Base-by-base conservation (phyloP, 768 basidiomycete species). In the Lentinula detonsa region DNA sequence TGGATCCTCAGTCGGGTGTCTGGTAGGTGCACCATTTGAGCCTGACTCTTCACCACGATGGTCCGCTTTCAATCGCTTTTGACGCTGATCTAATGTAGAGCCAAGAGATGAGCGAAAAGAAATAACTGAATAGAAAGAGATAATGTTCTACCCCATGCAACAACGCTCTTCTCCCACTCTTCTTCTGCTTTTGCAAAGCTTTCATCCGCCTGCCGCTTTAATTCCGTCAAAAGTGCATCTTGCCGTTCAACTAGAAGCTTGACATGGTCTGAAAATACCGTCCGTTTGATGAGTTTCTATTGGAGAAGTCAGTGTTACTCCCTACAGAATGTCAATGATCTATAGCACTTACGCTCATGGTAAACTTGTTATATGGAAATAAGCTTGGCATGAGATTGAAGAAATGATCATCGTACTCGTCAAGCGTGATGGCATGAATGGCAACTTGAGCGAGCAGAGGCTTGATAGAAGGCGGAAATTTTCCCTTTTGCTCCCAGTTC, bases 361-460 rank as follows among this genome's bases (percentile, higher is more conserved):
- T 96, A 71, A 91, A 99, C 65, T 88, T 87, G 75, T 99, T 99
- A 70, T 98, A 98, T 0, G 94, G 93, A 67, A 98, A 94, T 42
- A 96, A 71, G 23, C 74, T 79, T 0, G 95, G 93, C 85, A 98
- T 90, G 18, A 89, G 78, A 66, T 85, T 87, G 75, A 96, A 98
- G 72, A 96, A 96, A 66, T 90, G 84, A 16, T 96, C 95, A 63
- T 93, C 90, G 73, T 96, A 97, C 69, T 95, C 87, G 71, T 87
- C 90, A n/a, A 91, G 79, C 31, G 81, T 76, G 67, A 96, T 85
- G 0, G 96, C 95, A 54, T 86, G 80, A 42, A 91, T 68, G 0
- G 94, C 92, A 43, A 92, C 81, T 9, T 83, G 70, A n/a, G 78
- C 76, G 3, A 98, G 80, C 5, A 84, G 64, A 0, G 90, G 90